Percentiles rank a stretch among this genome's conserved stretches.
Conservation (phyloP, 106 monocot genomes). For the Dioscorea dumetorum region DNA sequence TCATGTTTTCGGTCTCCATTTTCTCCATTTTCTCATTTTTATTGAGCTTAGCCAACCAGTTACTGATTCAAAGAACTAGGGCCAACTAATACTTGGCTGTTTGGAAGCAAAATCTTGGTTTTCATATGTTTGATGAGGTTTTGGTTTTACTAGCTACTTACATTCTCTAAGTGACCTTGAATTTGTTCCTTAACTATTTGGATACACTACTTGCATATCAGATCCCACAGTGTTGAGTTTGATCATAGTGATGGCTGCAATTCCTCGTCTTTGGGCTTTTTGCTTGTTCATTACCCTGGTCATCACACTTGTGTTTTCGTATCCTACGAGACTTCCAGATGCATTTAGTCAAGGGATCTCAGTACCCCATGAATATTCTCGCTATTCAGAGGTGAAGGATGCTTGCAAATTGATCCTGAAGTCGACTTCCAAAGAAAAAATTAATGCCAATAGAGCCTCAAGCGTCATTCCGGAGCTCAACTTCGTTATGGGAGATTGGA, state of each 20-base stretch:
- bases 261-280: background rate
- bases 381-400: slow-evolving; percentile 41
- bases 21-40: too few relatives aligned
- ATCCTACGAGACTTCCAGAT: background rate
- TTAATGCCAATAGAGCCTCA: slow-evolving; percentile 13
- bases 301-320: background rate
- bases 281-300: slow-evolving; percentile 1
- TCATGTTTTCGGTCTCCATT: too few relatives aligned
- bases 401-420: slow-evolving; percentile 36
- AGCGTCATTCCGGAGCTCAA: slow-evolving; percentile 32
- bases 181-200: too few relatives aligned
- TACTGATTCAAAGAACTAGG: too few relatives aligned
- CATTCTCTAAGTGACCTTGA: too few relatives aligned
- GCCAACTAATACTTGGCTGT: too few relatives aligned
- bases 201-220: too few relatives aligned
- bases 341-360: slow-evolving; percentile 1
- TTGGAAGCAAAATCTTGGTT: too few relatives aligned
- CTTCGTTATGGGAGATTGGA: slow-evolving; percentile 52
- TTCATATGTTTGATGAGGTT: too few relatives aligned
- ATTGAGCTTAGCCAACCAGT: too few relatives aligned
- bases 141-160: too few relatives aligned
- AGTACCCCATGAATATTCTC: slow-evolving; percentile 23
- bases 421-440: slow-evolving; percentile 18
- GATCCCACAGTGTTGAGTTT: background rate
- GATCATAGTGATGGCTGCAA: background rate